Evolutionary conservation across 208 protist species (phyloP), one percentile per base, ranked within the genome.

Genomic region (Herpetomonas tarakana): DNA sequence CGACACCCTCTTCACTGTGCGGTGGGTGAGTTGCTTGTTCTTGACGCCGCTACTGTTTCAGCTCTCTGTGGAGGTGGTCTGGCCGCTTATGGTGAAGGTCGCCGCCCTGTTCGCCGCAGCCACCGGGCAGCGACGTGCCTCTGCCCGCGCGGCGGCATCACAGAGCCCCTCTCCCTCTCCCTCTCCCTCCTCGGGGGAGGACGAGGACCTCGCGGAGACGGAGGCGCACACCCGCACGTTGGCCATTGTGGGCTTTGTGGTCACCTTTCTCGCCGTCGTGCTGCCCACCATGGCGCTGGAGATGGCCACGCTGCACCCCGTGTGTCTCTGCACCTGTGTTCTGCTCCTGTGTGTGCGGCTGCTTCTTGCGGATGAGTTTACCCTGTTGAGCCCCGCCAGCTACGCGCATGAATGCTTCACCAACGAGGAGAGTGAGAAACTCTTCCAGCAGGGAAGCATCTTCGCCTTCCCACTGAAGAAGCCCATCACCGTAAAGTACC

Each of bases 231-330:
- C 44, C 3, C 44, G 19, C 11, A 54, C 39, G 1, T 28, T 53
- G 24, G 21, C 35, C 4, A 38, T 74, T 9, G 16, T 49, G 0
- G 75, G 62, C 4, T 53, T 68, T 3, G 0, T 70, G 11, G 30
- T 61, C 2, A 26, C 70, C 6, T 67, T 69, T 3, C 0, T 67
- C 2, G 27, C 52, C 9, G 63, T 60, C 7, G 16, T 86, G 0
- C 19, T 81, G 52, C 80, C 80, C 21, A 47, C 78, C 14, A 65
- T 83, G 1, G 63, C 69, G 19, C 14, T 86, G 30, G 80, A 86
- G 58, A n/a, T 80, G 39, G 27, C 60, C 47, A 73, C 72, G 9
- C 35, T 79, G 45, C 45, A 67, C 53, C 74, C 78, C 27, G 69
- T 58, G 47, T 74, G 57, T 39, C 49, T 68, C 30, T 60, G 38